Conservation (phyloP, 1,139 yeast genomes). For the Geotrichum citri-aurantii region DNA sequence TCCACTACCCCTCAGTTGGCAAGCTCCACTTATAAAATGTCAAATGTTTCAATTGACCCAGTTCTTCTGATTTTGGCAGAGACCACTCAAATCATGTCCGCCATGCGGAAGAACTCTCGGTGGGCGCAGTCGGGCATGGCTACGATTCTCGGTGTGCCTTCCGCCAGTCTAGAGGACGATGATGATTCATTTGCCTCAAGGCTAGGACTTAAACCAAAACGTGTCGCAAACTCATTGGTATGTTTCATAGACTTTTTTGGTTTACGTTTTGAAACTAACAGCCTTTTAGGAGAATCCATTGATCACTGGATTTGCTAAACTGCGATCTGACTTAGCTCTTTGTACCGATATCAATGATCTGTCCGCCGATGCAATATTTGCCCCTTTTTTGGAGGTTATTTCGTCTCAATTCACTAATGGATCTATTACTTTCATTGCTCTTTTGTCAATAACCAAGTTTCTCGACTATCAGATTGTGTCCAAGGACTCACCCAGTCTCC, state of each 20-base stretch:
- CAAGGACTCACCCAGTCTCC: constrained; percentile 44
- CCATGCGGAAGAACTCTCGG: constrained; percentile 82
- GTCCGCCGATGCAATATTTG: constrained; percentile 69
- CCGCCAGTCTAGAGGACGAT: constrained; percentile 21
- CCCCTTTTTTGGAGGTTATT: constrained; percentile 83
- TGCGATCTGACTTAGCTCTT: constrained; percentile 64
- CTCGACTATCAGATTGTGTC: constrained; percentile 54
- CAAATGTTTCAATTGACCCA: constrained; percentile 53
- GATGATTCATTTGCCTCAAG: constrained; percentile 30
- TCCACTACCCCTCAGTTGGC: not conserved
- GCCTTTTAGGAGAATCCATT: constrained; percentile 50
- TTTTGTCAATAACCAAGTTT: constrained; percentile 69
- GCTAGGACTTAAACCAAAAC: constrained; percentile 24
- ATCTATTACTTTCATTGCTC: constrained; percentile 73
- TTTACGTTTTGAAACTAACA: not conserved
- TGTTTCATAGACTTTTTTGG: not conserved
- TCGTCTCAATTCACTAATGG: constrained; percentile 85
- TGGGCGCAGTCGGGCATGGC: constrained; percentile 86
- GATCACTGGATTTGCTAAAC: constrained; percentile 72
- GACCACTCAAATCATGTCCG: constrained; percentile 78
- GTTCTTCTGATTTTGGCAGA: constrained; percentile 81
- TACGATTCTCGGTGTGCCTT: constrained; percentile 59
- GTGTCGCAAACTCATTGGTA: constrained; percentile 2
- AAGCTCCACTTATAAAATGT: constrained; percentile 2
- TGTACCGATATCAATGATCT: constrained; percentile 49